These are phyloP conservation scores for Suhomyces pyralidae DNA, from an alignment of 805 yeast genomes.

Conservation along the genomic window DNA sequence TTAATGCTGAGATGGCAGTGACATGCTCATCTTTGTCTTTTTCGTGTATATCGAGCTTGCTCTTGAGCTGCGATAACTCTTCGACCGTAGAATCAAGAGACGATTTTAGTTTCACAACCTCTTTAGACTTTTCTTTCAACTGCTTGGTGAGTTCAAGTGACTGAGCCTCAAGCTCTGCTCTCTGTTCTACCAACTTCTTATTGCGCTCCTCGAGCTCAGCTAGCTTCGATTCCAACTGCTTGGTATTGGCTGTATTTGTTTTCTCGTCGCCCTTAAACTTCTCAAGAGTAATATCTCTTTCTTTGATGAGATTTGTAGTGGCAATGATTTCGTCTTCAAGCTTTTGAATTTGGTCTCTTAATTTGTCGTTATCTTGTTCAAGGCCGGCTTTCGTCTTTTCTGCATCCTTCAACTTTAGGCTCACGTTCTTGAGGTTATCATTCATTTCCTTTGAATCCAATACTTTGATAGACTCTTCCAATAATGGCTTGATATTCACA, in stretches of 20 bases:
- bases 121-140: slow-evolving; percentile 6
- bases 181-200: slow-evolving; percentile 30
- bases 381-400: slow-evolving; percentile 29
- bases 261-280: slow-evolving; percentile 41
- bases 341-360: slow-evolving; percentile 33
- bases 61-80: slow-evolving; percentile 6
- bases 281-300: slow-evolving; percentile 46
- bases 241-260: slow-evolving; percentile 25
- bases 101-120: slow-evolving; percentile 7
- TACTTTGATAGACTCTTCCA: slow-evolving; percentile 61
- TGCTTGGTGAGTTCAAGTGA: slow-evolving; percentile 11
- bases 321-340: slow-evolving; percentile 34
- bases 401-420: slow-evolving; percentile 37
- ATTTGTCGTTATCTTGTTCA: slow-evolving; percentile 36
- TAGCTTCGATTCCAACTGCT: slow-evolving; percentile 27
- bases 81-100: slow-evolving; percentile 6
- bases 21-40: slow-evolving; percentile 10
- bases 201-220: slow-evolving; percentile 27
- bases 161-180: slow-evolving; percentile 27
- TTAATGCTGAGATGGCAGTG: slow-evolving; percentile 6
- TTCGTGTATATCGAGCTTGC: slow-evolving; percentile 5
- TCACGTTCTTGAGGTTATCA: slow-evolving; percentile 53
- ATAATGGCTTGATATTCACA: slow-evolving; percentile 68
- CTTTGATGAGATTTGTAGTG: slow-evolving; percentile 33
- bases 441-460: slow-evolving; percentile 55